Conservation (phyloP, 1,139 yeast genomes). For the Blastobotrys elegans region DNA sequence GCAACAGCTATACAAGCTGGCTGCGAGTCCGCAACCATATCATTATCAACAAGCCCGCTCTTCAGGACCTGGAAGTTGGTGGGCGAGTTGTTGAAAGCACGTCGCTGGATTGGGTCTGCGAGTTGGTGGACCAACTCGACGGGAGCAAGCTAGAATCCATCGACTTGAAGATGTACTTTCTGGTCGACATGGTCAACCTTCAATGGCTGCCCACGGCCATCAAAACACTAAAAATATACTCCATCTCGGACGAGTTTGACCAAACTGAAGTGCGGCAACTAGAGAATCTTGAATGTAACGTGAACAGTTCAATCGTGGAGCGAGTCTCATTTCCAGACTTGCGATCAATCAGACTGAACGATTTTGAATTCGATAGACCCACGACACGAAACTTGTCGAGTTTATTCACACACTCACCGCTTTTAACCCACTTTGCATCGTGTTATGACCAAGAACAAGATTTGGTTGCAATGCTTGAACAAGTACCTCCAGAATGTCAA, state of each 20-base stretch:
- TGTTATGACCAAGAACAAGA: conserved; percentile 6
- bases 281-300: background rate
- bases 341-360: background rate
- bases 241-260: background rate
- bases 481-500: background rate
- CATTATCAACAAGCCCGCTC: background rate
- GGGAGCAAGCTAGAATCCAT: background rate
- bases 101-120: background rate
- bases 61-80: background rate
- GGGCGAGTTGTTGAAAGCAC: background rate
- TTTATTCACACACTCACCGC: conserved; percentile 3
- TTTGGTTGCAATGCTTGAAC: background rate
- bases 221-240: background rate
- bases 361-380: conserved; percentile 8
- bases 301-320: background rate
- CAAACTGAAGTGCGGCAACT: background rate
- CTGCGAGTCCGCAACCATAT: background rate
- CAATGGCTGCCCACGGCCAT: conserved; percentile 4
- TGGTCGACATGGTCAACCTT: conserved; percentile 3
- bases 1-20: background rate
- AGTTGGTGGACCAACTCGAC: background rate
- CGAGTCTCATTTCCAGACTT: conserved; percentile 1
- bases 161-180: background rate
- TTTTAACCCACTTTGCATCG: background rate
- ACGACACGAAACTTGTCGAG: background rate